Percentiles rank a stretch among this genome's conserved stretches.
phyloP scores from a whole-genome alignment of 2,329 filamentous ascomycete genomes.

The Camillea tinctor region DNA sequence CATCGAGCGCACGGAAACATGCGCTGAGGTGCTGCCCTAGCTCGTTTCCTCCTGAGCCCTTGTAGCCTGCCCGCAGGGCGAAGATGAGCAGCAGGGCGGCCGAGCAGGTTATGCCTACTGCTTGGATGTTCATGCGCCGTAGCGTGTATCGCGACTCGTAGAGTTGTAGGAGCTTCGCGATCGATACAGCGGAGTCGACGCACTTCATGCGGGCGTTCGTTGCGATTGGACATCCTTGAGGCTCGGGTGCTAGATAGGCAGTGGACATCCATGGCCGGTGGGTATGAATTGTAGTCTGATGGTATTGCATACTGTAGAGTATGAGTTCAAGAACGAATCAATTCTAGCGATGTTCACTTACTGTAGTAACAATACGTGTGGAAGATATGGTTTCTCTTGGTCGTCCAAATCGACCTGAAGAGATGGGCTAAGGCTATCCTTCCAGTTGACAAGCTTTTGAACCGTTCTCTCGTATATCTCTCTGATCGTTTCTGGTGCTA shows the following conservation, averaged over 20 bases:
- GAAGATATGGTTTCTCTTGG: no score
- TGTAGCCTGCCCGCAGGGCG: constrained; percentile 10
- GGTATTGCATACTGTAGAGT: constrained; percentile 8
- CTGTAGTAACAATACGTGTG: no score
- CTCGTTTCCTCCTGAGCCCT: constrained; percentile 7
- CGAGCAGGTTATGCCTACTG: constrained; percentile 16
- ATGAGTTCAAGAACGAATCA: no score
- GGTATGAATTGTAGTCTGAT: constrained; percentile 9
- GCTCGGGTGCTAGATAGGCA: background rate
- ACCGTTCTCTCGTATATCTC: no score
- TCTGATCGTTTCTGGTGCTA: no score
- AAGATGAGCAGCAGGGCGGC: constrained; percentile 17
- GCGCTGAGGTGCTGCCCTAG: constrained; percentile 10
- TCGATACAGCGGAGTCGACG: constrained; percentile 22
- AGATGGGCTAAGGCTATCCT: no score
- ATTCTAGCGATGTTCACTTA: no score
- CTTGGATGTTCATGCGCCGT: constrained; percentile 15
- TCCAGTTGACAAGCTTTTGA: no score
- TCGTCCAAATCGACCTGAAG: no score
- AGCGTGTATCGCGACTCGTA: constrained; percentile 16
- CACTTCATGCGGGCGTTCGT: constrained; percentile 5
- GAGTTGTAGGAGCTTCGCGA: constrained; percentile 15
- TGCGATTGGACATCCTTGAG: background rate
- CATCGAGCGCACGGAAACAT: constrained; percentile 18
- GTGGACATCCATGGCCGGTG: constrained; percentile 8